These are phyloP conservation scores for Plectranthus barbatus DNA, from an alignment of 257 asterid genomes.

Conservation along the genomic window DNA sequence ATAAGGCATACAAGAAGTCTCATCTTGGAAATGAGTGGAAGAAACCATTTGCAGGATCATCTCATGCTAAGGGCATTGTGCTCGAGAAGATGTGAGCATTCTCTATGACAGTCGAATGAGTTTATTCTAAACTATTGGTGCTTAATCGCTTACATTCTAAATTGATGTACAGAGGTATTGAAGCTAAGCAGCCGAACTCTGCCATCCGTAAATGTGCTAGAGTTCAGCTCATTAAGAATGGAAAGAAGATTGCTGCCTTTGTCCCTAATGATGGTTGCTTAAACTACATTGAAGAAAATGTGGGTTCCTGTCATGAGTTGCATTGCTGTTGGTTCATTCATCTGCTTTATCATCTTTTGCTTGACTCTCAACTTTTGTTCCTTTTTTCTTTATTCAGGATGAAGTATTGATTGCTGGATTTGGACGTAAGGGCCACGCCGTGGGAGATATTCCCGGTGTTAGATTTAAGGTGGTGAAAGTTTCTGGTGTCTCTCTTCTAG, in stretches of 20 bases:
- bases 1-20: slow-evolving; percentile 49
- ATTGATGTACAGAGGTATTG: slow-evolving; percentile 41
- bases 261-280: slow-evolving; percentile 61
- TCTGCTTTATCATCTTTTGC: background rate
- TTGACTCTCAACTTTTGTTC: background rate
- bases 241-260: slow-evolving; percentile 57
- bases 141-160: background rate
- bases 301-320: slow-evolving; percentile 3
- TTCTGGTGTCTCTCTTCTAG: slow-evolving; percentile 53
- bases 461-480: slow-evolving; percentile 59
- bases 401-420: slow-evolving; percentile 60
- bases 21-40: slow-evolving; percentile 62
- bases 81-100: slow-evolving; percentile 43
- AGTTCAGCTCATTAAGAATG: slow-evolving; percentile 58
- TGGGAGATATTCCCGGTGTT: slow-evolving; percentile 65
- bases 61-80: slow-evolving; percentile 57
- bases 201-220: slow-evolving; percentile 64
- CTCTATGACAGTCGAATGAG: background rate
- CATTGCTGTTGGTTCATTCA: background rate
- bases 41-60: slow-evolving; percentile 56
- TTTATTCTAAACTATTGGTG: too few relatives aligned
- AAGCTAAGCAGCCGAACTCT: slow-evolving; percentile 65
- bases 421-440: slow-evolving; percentile 59
- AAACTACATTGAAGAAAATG: slow-evolving; percentile 53
- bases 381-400: slow-evolving; percentile 21